Evolutionary conservation across 108 stramenopile species (phyloP).

Genomic region (Asterionellopsis glacialis): DNA sequence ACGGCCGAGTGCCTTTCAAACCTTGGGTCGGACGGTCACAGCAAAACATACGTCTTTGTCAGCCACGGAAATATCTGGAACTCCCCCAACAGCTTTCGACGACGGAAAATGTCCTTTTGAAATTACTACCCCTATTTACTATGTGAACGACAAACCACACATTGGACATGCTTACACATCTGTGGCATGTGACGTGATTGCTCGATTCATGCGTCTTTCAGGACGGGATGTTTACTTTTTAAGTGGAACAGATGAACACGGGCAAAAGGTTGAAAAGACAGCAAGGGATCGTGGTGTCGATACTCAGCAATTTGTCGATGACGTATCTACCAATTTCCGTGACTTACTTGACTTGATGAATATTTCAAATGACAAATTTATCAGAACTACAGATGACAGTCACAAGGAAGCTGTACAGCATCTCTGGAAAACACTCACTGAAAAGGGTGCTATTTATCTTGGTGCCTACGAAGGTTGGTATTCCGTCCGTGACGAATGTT

Average conservation of each 20-base stretch:
- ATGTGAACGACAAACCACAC: conserved; percentile 99
- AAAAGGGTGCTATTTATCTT: conserved; percentile 87
- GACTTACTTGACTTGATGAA: conserved; percentile 75
- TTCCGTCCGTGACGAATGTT: conserved; percentile 96
- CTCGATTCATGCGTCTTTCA: conserved; percentile 90
- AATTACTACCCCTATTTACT: conserved; percentile 98
- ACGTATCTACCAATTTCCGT: conserved; percentile 69
- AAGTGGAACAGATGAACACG: conserved; percentile 97
- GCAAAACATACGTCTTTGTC: no score
- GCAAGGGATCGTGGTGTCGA: conserved; percentile 64
- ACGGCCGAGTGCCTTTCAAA: no score
- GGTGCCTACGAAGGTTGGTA: conserved; percentile 98
- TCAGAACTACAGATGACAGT: conserved; percentile 85
- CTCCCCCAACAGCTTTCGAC: conserved; percentile 52
- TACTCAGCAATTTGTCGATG: conserved; percentile 83
- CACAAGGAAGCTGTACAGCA: conserved; percentile 74
- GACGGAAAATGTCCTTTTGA: conserved; percentile 81
- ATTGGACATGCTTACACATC: conserved; percentile 99
- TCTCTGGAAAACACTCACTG: conserved; percentile 79
- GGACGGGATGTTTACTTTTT: conserved; percentile 92
- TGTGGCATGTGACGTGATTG: conserved; percentile 91
- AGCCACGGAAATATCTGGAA: conserved; percentile 3
- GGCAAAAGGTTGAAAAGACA: conserved; percentile 92
- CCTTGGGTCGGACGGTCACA: no score
- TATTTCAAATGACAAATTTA: conserved; percentile 84